Evolutionary conservation across 176 grass and related monocot genomes (phyloP).

Genomic region (Musa beccarii): DNA sequence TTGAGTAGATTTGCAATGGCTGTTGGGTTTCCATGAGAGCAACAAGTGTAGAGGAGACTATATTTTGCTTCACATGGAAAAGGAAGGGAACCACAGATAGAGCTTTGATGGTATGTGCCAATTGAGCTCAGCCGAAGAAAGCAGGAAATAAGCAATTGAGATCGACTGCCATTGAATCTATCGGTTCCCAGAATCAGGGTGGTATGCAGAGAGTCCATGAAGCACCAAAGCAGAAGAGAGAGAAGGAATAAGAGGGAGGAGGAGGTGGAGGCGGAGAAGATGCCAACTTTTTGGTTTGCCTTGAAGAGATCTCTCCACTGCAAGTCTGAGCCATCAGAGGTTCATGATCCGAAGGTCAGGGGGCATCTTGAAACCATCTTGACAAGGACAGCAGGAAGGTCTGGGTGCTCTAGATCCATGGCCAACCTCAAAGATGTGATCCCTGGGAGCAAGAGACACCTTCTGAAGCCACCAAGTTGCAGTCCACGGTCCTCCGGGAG

Average conservation of each 20-base stretch:
- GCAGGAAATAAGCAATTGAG: neutral
- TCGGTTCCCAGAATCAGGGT: neutral
- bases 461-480: constrained; percentile 3
- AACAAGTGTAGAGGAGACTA: no score
- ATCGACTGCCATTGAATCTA: neutral
- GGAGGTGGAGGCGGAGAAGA: constrained; percentile 15
- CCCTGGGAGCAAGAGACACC: constrained; percentile 15
- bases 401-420: constrained; percentile 51
- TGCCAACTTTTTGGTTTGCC: constrained; percentile 44
- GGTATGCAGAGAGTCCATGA: neutral
- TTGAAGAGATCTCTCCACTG: constrained; percentile 56
- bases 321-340: constrained; percentile 46
- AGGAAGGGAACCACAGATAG: neutral
- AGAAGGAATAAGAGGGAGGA: constrained; percentile 12
- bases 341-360: constrained; percentile 23
- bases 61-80: neutral
- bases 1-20: neutral
- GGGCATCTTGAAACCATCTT: constrained; percentile 20
- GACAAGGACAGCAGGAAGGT: constrained; percentile 24
- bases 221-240: constrained; percentile 4
- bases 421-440: constrained; percentile 54
- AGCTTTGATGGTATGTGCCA: neutral
- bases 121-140: neutral
- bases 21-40: no score
- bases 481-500: constrained; percentile 32